A percentile compares a stretch with the other conserved stretches of the same genome.
phyloP scores from a whole-genome alignment of 2,329 filamentous ascomycete genomes.

The Botryotinia convoluta region DNA sequence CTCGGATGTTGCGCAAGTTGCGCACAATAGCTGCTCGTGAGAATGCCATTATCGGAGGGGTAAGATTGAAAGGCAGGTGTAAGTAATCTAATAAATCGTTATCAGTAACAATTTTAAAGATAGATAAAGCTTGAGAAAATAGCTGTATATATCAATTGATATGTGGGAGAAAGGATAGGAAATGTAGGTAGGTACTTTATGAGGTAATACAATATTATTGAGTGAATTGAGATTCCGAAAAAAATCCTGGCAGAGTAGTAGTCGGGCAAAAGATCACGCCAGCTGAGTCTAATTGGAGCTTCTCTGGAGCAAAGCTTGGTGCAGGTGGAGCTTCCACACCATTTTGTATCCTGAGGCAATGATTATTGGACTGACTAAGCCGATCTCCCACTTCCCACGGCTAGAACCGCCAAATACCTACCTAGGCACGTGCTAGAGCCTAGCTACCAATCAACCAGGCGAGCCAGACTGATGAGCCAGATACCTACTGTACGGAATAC shows the following conservation, averaged over 20 bases:
- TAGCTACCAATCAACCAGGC: neutral
- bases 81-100: neutral
- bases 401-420: neutral
- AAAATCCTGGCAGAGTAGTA: constrained; percentile 2
- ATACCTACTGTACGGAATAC: neutral
- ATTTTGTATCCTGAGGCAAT: neutral
- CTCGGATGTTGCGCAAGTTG: constrained; percentile 36
- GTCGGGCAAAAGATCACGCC: constrained; percentile 2
- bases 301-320: constrained; percentile 6
- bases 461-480: too few relatives aligned
- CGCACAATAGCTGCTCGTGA: constrained; percentile 39
- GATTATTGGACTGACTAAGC: neutral
- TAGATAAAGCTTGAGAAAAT: neutral
- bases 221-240: constrained; percentile 8
- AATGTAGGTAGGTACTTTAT: neutral
- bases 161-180: neutral
- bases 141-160: neutral
- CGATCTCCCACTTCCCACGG: neutral
- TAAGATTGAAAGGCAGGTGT: neutral
- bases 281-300: neutral
- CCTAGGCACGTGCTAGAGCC: neutral
- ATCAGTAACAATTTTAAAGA: neutral
- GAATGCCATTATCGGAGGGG: constrained; percentile 36
- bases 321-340: neutral
- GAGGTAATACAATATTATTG: constrained; percentile 8